Evolutionary conservation across 352 stramenopile genomes (phyloP).

Genomic region (Stephanocyclus meneghinianus): DNA sequence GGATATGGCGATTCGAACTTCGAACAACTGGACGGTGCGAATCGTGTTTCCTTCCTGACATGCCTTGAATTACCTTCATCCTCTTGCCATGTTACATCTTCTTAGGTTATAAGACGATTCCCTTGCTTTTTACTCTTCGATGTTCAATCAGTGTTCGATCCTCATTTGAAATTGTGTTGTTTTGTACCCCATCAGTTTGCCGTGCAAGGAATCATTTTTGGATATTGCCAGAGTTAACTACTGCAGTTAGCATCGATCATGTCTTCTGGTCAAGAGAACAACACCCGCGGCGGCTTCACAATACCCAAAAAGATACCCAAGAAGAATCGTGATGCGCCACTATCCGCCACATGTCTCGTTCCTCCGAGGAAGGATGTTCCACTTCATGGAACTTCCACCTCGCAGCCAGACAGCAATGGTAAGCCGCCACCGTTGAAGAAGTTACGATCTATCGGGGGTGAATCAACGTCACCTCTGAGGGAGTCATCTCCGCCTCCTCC

Average conservation of each 20-base stretch:
- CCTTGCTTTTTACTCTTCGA: too few relatives aligned
- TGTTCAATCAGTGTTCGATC: background rate
- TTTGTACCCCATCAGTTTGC: background rate
- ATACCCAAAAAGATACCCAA: constrained; percentile 57
- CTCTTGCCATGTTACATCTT: background rate
- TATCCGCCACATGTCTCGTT: constrained; percentile 4
- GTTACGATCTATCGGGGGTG: background rate
- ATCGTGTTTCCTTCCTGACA: too few relatives aligned
- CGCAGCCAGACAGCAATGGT: background rate
- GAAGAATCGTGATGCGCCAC: constrained; percentile 24
- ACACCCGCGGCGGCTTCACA: constrained; percentile 26
- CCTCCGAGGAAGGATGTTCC: background rate
- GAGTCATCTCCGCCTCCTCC: constrained; percentile 8
- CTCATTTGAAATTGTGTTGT: background rate
- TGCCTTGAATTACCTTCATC: too few relatives aligned
- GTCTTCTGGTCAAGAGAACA: constrained; percentile 32
- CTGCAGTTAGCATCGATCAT: constrained; percentile 14
- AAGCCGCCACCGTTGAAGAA: background rate
- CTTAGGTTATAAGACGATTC: too few relatives aligned
- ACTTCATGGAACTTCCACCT: constrained; percentile 1
- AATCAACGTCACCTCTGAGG: background rate
- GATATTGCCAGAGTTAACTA: background rate
- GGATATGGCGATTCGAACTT: too few relatives aligned
- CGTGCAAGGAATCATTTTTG: background rate
- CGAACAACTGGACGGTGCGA: too few relatives aligned